Percentiles rank a stretch among this genome's conserved stretches.
phyloP scores from a whole-genome alignment of 495 filamentous ascomycete species.

The Diplogelasinospora grovesii region DNA sequence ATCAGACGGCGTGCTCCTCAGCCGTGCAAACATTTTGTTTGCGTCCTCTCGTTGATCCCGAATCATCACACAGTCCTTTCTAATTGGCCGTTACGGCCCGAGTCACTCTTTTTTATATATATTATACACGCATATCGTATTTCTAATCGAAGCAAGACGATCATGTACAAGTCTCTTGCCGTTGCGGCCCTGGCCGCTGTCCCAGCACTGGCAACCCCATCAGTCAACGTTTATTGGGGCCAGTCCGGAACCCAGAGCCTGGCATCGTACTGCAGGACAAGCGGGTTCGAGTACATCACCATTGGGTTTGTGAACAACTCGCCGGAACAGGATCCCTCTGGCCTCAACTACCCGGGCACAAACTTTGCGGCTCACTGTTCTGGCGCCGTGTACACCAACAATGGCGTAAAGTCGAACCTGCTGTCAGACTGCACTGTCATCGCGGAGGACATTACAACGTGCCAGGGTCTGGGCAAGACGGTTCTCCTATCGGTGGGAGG shows the following conservation, averaged over 20 bases:
- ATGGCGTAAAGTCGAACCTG: conserved; percentile 29
- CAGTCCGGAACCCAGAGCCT: conserved; percentile 26
- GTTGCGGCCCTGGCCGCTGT: conserved; percentile 27
- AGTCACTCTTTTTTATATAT: conserved; percentile 16
- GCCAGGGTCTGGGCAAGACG: conserved; percentile 57
- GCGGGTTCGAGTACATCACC: conserved; percentile 35
- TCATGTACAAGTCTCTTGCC: conserved; percentile 30
- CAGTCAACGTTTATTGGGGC: conserved; percentile 33
- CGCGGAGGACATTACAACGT: conserved; percentile 50
- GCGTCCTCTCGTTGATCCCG: conserved; percentile 39
- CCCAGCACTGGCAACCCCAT: conserved; percentile 15
- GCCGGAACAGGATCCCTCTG: conserved; percentile 28
- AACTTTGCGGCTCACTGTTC: conserved; percentile 37
- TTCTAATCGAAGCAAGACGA: conserved; percentile 18
- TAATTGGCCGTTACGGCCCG: conserved; percentile 19
- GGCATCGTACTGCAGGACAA: conserved; percentile 23
- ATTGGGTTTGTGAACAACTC: conserved; percentile 38
- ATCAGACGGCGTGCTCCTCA: conserved; percentile 28
- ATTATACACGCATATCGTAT: conserved; percentile 9
- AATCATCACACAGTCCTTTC: conserved; percentile 29
- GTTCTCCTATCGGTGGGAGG: conserved; percentile 62
- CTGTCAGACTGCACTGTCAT: conserved; percentile 34
- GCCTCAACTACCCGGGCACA: conserved; percentile 29
- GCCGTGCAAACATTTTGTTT: conserved; percentile 39
- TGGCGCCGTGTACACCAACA: conserved; percentile 22